These are phyloP conservation scores for Cercospora sojina DNA, from an alignment of 2,329 filamentous ascomycete genomes.

Conservation along the genomic window DNA sequence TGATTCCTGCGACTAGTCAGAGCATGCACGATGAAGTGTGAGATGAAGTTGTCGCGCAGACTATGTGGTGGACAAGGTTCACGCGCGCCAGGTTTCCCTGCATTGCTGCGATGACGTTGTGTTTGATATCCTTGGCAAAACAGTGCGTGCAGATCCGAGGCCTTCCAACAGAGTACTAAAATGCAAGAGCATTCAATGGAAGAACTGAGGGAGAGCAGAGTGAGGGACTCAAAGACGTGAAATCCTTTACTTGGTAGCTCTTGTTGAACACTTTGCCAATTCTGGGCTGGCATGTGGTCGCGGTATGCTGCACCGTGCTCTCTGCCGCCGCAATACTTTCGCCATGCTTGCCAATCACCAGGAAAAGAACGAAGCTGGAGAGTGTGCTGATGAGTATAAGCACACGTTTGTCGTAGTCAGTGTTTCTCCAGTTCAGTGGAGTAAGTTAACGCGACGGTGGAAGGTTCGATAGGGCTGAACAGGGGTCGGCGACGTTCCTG, in stretches of 20 bases:
- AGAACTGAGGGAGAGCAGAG: background rate
- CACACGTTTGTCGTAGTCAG: background rate
- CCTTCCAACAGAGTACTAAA: background rate
- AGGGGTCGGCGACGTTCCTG: background rate
- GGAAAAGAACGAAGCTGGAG: background rate
- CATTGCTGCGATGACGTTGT: constrained; percentile 4
- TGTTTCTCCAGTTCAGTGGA: background rate
- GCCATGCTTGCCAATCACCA: background rate
- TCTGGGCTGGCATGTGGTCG: background rate
- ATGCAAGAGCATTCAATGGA: no score
- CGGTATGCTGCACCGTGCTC: background rate
- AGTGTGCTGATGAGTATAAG: background rate
- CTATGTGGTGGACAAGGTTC: background rate
- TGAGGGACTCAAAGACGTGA: background rate
- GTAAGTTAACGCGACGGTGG: background rate
- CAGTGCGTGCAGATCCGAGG: background rate
- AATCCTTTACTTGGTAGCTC: background rate
- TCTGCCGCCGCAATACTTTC: background rate
- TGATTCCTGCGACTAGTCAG: background rate
- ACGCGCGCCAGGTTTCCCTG: constrained; percentile 4
- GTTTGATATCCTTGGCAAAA: constrained; percentile 4
- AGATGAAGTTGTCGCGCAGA: background rate
- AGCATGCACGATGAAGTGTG: background rate
- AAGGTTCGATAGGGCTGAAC: background rate
- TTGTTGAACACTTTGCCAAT: background rate